These are phyloP conservation scores for Rhizomucor pusillus DNA, from an alignment of 371 early-diverging fungal genomes.

Conservation along the genomic window DNA sequence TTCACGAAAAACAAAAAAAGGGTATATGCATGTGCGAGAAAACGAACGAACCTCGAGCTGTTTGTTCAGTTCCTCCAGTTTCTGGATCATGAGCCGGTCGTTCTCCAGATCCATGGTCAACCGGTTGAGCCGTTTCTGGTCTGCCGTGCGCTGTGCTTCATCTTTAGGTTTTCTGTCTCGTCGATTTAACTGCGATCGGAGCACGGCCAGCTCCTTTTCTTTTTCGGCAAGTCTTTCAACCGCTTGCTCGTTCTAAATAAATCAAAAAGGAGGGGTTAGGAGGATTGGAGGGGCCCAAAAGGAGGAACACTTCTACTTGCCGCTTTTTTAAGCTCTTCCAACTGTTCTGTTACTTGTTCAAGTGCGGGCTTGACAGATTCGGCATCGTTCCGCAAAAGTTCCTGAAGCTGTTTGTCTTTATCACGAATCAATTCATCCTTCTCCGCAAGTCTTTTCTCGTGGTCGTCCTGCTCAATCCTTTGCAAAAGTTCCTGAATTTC, in stretches of 20 bases:
- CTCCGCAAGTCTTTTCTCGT: slow-evolving; percentile 24
- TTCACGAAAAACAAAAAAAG: no score
- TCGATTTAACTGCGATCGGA: slow-evolving; percentile 31
- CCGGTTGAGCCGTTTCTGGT: slow-evolving; percentile 34
- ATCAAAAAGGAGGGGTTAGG: background rate
- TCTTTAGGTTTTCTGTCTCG: slow-evolving; percentile 31
- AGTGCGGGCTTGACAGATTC: slow-evolving; percentile 35
- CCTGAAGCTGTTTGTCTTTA: slow-evolving; percentile 33
- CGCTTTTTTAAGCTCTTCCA: slow-evolving; percentile 37
- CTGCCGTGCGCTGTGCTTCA: slow-evolving; percentile 6
- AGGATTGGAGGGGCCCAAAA: no score
- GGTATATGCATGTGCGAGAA: no score
- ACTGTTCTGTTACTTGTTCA: slow-evolving; percentile 32
- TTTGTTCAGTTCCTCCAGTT: slow-evolving; percentile 40
- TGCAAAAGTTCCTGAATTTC: slow-evolving; percentile 23
- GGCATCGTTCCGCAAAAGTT: slow-evolving; percentile 29
- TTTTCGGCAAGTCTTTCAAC: slow-evolving; percentile 36
- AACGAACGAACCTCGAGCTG: slow-evolving; percentile 32
- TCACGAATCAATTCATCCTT: slow-evolving; percentile 27
- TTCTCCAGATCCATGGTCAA: slow-evolving; percentile 45
- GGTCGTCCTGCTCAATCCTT: slow-evolving; percentile 16
- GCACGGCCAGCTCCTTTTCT: slow-evolving; percentile 36
- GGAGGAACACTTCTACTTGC: slow-evolving; percentile 19
- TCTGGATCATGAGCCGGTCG: slow-evolving; percentile 37
- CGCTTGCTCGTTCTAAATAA: slow-evolving; percentile 35